Conservation (phyloP, 306 rosid genomes). For the Dryas octopetala region DNA sequence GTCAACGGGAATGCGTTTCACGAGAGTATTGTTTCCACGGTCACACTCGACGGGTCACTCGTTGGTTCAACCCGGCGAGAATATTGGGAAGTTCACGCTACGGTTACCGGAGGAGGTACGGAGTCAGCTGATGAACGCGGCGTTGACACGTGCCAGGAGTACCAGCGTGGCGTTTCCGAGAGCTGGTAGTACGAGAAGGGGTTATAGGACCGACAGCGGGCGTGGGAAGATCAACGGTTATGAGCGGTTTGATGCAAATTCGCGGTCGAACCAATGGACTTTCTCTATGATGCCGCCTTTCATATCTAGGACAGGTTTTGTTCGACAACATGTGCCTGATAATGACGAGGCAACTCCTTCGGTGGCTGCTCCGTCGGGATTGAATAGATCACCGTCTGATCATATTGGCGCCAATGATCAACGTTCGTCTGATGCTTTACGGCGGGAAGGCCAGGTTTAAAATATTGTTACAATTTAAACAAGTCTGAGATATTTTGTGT, state of each 20-base stretch:
- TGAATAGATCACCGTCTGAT: constrained; percentile 11
- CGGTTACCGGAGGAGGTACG: constrained; percentile 71
- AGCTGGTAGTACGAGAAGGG: constrained; percentile 53
- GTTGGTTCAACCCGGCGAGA: no score
- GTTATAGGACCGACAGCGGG: constrained; percentile 46
- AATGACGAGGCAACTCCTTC: neutral
- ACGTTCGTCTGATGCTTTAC: constrained; percentile 43
- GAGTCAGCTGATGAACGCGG: constrained; percentile 50
- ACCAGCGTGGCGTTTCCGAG: constrained; percentile 48
- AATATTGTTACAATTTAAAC: no score
- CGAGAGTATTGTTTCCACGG: no score
- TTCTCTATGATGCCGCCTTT: constrained; percentile 44
- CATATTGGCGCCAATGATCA: no score
- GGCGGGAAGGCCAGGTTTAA: constrained; percentile 21
- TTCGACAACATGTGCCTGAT: constrained; percentile 1
- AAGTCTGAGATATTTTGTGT: no score
- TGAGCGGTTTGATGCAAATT: constrained; percentile 25
- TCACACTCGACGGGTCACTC: no score
- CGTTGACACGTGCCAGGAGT: constrained; percentile 37
- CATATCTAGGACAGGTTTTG: constrained; percentile 33
- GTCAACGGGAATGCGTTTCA: no score
- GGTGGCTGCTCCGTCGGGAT: neutral
- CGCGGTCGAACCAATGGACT: constrained; percentile 32
- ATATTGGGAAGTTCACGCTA: constrained; percentile 62
- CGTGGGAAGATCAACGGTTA: constrained; percentile 26